Evolutionary conservation across 768 basidiomycete species (phyloP).

Genomic region (Tulasnella sp.): DNA sequence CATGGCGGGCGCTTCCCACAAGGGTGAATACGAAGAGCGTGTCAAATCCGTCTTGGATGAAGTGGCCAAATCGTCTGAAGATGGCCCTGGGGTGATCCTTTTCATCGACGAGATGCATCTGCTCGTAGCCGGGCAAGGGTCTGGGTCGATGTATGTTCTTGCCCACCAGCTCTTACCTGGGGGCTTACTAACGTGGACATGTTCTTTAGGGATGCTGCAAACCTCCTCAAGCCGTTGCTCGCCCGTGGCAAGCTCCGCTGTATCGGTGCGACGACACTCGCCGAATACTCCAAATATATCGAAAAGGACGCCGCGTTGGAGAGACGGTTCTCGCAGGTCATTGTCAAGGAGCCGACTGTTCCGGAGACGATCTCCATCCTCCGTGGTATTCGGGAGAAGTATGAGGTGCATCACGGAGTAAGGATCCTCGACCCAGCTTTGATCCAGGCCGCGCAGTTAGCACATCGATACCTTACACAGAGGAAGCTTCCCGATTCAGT

Average conservation of each 20-base stretch:
- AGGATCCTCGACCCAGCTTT: constrained; percentile 79
- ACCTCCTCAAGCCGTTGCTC: constrained; percentile 84
- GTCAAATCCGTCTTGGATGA: constrained; percentile 87
- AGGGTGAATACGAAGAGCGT: constrained; percentile 94
- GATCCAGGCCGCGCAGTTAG: constrained; percentile 80
- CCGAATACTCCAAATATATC: constrained; percentile 87
- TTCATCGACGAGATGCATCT: constrained; percentile 94
- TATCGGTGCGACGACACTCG: constrained; percentile 87
- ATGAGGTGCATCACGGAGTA: constrained; percentile 87
- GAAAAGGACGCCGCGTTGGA: constrained; percentile 88
- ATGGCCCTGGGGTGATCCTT: constrained; percentile 69
- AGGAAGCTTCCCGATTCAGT: constrained; percentile 32
- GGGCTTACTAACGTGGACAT: constrained; percentile 14
- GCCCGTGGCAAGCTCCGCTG: constrained; percentile 67
- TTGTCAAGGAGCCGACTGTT: constrained; percentile 85
- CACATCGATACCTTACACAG: constrained; percentile 67
- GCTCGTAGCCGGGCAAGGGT: constrained; percentile 63
- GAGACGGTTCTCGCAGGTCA: constrained; percentile 83
- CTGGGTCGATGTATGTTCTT: constrained; percentile 14
- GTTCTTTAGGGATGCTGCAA: constrained; percentile 32
- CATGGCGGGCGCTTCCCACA: constrained; percentile 87
- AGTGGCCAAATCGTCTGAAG: constrained; percentile 77
- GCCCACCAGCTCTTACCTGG: background rate
- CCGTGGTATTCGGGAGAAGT: constrained; percentile 88
- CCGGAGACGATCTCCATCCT: constrained; percentile 86